phyloP scores from a whole-genome alignment of 2,329 filamentous ascomycete species.

The Coniosporium tulheliwenetii region DNA sequence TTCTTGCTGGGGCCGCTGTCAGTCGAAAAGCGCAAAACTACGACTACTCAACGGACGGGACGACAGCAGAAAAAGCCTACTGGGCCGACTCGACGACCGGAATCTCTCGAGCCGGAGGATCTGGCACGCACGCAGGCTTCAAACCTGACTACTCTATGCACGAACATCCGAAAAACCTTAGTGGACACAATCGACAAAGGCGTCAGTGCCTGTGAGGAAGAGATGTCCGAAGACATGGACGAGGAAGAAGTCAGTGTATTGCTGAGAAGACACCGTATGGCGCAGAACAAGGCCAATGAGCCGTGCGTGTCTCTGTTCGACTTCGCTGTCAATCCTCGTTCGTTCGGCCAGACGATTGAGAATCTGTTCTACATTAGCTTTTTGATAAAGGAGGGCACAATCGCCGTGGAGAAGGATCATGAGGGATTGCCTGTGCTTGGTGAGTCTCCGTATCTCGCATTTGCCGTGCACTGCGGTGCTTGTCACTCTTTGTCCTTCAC shows the following conservation, averaged over 20 bases:
- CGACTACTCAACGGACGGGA: constrained; percentile 53
- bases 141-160: constrained; percentile 64
- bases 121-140: constrained; percentile 62
- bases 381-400: constrained; percentile 70
- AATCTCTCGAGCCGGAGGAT: constrained; percentile 61
- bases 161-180: constrained; percentile 53
- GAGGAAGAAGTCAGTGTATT: constrained; percentile 29
- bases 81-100: constrained; percentile 53
- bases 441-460: constrained; percentile 31
- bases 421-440: constrained; percentile 63
- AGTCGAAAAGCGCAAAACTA: constrained; percentile 68
- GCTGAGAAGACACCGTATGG: constrained; percentile 51
- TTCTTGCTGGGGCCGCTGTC: constrained; percentile 83
- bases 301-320: constrained; percentile 53
- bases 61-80: constrained; percentile 53
- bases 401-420: constrained; percentile 59
- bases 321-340: constrained; percentile 78
- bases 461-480: constrained; percentile 4
- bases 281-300: constrained; percentile 42
- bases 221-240: constrained; percentile 14
- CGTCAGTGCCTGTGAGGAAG: constrained; percentile 17
- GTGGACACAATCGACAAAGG: constrained; percentile 13
- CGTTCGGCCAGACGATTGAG: constrained; percentile 89
- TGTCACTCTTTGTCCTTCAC: too few relatives aligned
- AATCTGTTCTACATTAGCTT: constrained; percentile 97